Base-by-base conservation (phyloP, 768 basidiomycete genomes). In the Lanmaoa rubissima region DNA sequence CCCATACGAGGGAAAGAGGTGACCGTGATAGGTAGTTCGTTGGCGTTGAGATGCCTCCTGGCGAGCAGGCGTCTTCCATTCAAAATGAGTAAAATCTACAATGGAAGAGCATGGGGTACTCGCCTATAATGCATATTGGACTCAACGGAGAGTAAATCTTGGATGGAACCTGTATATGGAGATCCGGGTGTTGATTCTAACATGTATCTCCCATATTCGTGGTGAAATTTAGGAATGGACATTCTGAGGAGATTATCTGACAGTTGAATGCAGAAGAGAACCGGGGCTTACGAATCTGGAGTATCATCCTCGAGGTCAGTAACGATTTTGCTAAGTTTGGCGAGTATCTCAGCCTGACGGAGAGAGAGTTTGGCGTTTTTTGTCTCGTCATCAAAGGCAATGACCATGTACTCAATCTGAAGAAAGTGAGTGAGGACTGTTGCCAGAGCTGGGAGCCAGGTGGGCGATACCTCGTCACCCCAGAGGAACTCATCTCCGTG, bases 191-290 rank as follows among this genome's bases (percentile, higher is more conserved):
- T 99, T 3, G 94, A 94, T 71, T 99, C 97, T 51, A 99, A 81
- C 97, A 99, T 99, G 76, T 92, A 98, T 39, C 95, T 83, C 40
- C 97, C 97, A 76, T 98, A 99, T 73, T 99, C 97, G 17, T 96
- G 96, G 69, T 98, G 97, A 68, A 95, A 98, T 13, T 87, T 90
- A 2, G 97, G 97, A 26, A 93, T 82, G 3, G 85, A 78, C 43
- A 85, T 76, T 38, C 89, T 93, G 57, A 38, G 58, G 45, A 44
- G 35, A 52, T 61, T 48, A 40, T 46, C 13, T 14, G 12, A 34
- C 31, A 48, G 42, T 24, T 32, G 26, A 21, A 48, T 21, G 42
- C 4, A 36, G 39, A 10, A 55, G 46, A 36, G 42, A 31, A 55
- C 52, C 19, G 28, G 24, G 24, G 74, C 86, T 63, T 71, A 89